Evolutionary conservation across 1,284 basidiomycete genomes (phyloP).

Genomic region (Cystobasidium sp.): DNA sequence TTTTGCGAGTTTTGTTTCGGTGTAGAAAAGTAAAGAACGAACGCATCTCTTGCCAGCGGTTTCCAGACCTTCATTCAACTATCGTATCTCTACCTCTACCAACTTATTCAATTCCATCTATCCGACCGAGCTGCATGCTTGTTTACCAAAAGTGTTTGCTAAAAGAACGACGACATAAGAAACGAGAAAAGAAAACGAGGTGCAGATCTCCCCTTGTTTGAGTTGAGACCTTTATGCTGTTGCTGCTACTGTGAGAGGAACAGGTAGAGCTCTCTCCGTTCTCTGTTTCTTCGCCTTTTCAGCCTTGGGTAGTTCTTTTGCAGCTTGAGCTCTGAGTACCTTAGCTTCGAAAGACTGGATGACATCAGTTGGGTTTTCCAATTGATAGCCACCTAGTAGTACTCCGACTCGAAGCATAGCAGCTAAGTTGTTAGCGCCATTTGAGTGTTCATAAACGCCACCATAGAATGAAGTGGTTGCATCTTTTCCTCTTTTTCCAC

Average conservation of each 20-base stretch:
- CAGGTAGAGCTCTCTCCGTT: conserved; percentile 25
- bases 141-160: too few species aligned
- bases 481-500: conserved; percentile 73
- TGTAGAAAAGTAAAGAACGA: too few species aligned
- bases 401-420: conserved; percentile 40
- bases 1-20: too few species aligned
- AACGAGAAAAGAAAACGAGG: background rate
- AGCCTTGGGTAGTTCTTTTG: conserved; percentile 24
- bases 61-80: too few species aligned
- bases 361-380: conserved; percentile 49
- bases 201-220: background rate
- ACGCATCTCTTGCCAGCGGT: too few species aligned
- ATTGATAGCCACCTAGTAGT: conserved; percentile 41
- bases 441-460: conserved; percentile 90
- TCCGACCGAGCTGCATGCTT: too few species aligned
- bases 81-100: too few species aligned
- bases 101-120: too few species aligned
- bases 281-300: conserved; percentile 34
- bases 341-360: conserved; percentile 41
- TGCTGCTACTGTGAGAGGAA: conserved; percentile 26
- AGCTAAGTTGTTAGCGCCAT: conserved; percentile 79
- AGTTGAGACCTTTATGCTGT: background rate
- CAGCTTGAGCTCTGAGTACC: conserved; percentile 31
- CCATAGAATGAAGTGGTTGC: conserved; percentile 92
- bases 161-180: background rate